phyloP scores from a whole-genome alignment of 2,329 filamentous ascomycete genomes.

The Clonostachys sp. region DNA sequence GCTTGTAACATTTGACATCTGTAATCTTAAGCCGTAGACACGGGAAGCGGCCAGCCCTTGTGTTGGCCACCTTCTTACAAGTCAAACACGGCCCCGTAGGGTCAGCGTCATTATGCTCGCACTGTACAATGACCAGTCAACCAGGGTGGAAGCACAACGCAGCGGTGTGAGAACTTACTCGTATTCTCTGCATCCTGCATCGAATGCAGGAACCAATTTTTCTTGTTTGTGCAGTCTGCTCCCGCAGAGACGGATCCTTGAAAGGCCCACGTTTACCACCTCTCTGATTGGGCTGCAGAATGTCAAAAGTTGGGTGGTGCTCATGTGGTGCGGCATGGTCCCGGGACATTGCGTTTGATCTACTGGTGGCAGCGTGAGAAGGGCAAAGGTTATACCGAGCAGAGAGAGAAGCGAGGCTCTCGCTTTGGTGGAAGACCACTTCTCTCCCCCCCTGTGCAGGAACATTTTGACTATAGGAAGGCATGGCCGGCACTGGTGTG shows the following conservation, averaged over 20 bases:
- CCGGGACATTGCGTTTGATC: slow-evolving; percentile 7
- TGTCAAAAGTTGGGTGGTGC: slow-evolving; percentile 18
- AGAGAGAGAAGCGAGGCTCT: too few species aligned
- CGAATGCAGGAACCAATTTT: slow-evolving; percentile 55
- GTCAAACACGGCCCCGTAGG: slow-evolving; percentile 44
- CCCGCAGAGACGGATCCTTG: slow-evolving; percentile 42
- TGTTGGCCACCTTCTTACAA: slow-evolving; percentile 43
- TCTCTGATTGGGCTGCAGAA: slow-evolving; percentile 19
- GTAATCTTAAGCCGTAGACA: slow-evolving; percentile 59
- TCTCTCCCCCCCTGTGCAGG: too few species aligned
- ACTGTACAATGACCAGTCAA: slow-evolving; percentile 28
- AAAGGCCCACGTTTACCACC: slow-evolving; percentile 45
- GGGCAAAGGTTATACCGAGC: background rate
- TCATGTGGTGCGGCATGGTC: slow-evolving; percentile 8
- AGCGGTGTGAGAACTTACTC: slow-evolving; percentile 34
- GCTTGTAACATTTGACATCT: slow-evolving; percentile 53
- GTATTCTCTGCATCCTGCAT: slow-evolving; percentile 58
- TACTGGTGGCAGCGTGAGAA: background rate
- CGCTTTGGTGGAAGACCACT: too few species aligned
- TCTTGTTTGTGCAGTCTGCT: slow-evolving; percentile 52
- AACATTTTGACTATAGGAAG: too few species aligned
- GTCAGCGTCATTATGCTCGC: slow-evolving; percentile 42
- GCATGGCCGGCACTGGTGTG: too few species aligned
- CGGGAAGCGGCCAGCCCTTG: slow-evolving; percentile 47
- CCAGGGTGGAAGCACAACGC: background rate